Evolutionary conservation across 2,329 filamentous ascomycete genomes (phyloP).

Genomic region (Lojkania enalia): DNA sequence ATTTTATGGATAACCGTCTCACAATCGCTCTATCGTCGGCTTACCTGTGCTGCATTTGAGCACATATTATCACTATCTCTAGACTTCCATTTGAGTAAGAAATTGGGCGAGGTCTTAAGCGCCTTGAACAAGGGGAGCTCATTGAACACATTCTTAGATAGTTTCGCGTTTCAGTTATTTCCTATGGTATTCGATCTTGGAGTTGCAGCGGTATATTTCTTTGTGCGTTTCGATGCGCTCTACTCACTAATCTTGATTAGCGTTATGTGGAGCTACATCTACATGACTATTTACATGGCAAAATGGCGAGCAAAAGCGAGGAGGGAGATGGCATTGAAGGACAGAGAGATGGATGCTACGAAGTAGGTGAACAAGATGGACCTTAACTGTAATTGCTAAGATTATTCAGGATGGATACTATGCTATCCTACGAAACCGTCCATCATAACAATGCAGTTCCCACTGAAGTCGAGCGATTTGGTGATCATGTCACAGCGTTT

Average conservation of each 20-base stretch:
- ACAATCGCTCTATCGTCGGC: slow-evolving; percentile 49
- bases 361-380: no score
- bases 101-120: slow-evolving; percentile 57
- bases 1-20: slow-evolving; percentile 56
- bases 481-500: slow-evolving; percentile 9
- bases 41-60: slow-evolving; percentile 53
- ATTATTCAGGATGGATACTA: slow-evolving; percentile 54
- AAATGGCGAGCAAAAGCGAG: slow-evolving; percentile 51
- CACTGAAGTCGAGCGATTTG: slow-evolving; percentile 11
- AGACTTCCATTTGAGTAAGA: slow-evolving; percentile 57
- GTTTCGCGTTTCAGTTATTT: slow-evolving; percentile 60
- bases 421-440: slow-evolving; percentile 51
- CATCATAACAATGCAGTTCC: slow-evolving; percentile 21
- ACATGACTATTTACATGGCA: slow-evolving; percentile 56
- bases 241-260: slow-evolving; percentile 63
- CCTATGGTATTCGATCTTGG: slow-evolving; percentile 65
- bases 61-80: slow-evolving; percentile 54
- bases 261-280: slow-evolving; percentile 56
- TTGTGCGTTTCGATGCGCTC: slow-evolving; percentile 63
- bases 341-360: slow-evolving; percentile 54
- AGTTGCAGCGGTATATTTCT: slow-evolving; percentile 64
- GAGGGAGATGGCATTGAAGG: slow-evolving; percentile 50
- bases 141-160: slow-evolving; percentile 60
- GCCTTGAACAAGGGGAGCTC: slow-evolving; percentile 54
- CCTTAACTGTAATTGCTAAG: no score